These are phyloP conservation scores for Porphyrellus sp. DNA, from an alignment of 1,284 basidiomycete species.

Conservation along the genomic window DNA sequence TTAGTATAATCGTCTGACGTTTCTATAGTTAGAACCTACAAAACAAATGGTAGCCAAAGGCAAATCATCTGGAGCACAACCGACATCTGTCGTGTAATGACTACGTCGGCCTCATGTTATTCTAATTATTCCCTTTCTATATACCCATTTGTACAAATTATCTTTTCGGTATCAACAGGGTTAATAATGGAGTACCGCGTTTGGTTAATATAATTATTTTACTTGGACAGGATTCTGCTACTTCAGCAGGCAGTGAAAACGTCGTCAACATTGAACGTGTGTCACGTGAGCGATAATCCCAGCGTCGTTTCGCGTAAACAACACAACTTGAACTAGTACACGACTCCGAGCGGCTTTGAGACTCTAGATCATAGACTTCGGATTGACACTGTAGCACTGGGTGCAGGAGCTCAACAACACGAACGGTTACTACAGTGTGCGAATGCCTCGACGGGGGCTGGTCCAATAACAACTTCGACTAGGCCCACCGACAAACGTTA, in stretches of 20 bases:
- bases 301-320: no score
- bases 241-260: neutral
- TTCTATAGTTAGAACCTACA: neutral
- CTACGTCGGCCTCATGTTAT: neutral
- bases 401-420: neutral
- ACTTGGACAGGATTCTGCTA: no score
- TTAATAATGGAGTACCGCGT: neutral
- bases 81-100: neutral
- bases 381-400: neutral
- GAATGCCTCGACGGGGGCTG: neutral
- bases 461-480: neutral
- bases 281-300: slow-evolving; percentile 4
- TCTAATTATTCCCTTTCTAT: neutral
- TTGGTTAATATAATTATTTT: neutral
- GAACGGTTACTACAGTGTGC: neutral
- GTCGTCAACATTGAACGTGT: no score
- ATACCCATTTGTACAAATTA: neutral
- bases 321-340: no score
- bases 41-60: slow-evolving; percentile 1
- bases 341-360: neutral
- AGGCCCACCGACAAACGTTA: neutral
- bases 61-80: slow-evolving; percentile 7
- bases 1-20: neutral
- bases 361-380: no score
- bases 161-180: neutral